Percentiles rank a stretch among this genome's conserved stretches.
Conservation (phyloP, 2,329 filamentous ascomycete genomes). For the Cordyceps cicadae region DNA sequence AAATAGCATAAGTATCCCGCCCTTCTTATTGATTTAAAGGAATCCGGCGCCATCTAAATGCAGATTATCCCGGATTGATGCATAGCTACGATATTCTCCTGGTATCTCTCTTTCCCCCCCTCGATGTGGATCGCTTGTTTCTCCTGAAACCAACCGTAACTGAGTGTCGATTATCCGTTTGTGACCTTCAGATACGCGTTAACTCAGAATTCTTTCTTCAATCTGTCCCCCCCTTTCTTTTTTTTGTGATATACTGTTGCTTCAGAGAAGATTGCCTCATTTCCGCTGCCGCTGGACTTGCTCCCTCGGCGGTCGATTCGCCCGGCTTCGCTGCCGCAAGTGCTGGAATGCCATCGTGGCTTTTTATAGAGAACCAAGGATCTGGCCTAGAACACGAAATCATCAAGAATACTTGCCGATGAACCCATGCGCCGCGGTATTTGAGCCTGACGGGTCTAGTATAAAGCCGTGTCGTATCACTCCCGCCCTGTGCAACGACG, state of each 20-base stretch:
- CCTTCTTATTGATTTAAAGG: not conserved
- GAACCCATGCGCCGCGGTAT: conserved; percentile 5
- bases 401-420: not conserved
- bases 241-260: not conserved
- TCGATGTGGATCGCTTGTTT: not conserved
- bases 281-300: not conserved
- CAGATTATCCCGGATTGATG: not conserved
- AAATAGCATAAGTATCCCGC: not conserved
- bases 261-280: not conserved
- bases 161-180: conserved; percentile 7
- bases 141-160: not conserved
- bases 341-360: not conserved
- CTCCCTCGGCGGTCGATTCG: not conserved
- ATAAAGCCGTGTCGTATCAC: not conserved
- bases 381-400: not conserved
- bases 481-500: not conserved
- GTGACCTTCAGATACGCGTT: not conserved
- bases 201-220: not conserved
- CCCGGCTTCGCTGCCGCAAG: not conserved
- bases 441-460: not conserved
- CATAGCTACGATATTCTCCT: not conserved
- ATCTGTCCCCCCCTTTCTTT: not conserved
- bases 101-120: not conserved
- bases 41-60: not conserved
- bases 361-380: not conserved